phyloP scores from a whole-genome alignment of 805 yeast genomes.

The Yamadazyma nakazawae region DNA sequence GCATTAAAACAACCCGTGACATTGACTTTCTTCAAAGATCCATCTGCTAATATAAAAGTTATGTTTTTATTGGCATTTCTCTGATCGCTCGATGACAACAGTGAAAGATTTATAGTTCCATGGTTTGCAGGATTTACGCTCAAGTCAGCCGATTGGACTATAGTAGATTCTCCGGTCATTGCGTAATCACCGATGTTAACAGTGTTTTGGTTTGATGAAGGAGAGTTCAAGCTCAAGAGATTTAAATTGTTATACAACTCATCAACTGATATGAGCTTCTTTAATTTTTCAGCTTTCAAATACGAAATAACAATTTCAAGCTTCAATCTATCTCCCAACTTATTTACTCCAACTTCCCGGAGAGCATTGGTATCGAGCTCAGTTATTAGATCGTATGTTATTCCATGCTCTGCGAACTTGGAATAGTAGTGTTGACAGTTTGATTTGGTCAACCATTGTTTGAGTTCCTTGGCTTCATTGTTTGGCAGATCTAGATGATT shows the following conservation, averaged over 20 bases:
- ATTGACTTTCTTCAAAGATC: slow-evolving; percentile 63
- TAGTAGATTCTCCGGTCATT: slow-evolving; percentile 11
- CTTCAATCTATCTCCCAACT: slow-evolving; percentile 79
- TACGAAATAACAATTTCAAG: slow-evolving; percentile 56
- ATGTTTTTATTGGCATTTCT: slow-evolving; percentile 38
- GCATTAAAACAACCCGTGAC: slow-evolving; percentile 81
- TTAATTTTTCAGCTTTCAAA: slow-evolving; percentile 35
- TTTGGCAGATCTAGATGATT: slow-evolving; percentile 1
- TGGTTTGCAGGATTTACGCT: background rate
- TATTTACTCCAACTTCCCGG: slow-evolving; percentile 67
- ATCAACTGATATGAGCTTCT: slow-evolving; percentile 21
- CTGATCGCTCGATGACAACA: slow-evolving; percentile 1
- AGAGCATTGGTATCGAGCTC: slow-evolving; percentile 64
- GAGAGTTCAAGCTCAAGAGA: slow-evolving; percentile 7
- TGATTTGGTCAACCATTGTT: slow-evolving; percentile 34
- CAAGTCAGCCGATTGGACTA: slow-evolving; percentile 10
- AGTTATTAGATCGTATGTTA: slow-evolving; percentile 53
- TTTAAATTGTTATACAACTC: slow-evolving; percentile 20
- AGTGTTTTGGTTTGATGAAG: slow-evolving; percentile 6
- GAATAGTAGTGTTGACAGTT: slow-evolving; percentile 33
- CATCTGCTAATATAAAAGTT: slow-evolving; percentile 73
- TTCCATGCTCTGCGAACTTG: slow-evolving; percentile 46
- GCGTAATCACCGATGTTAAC: slow-evolving; percentile 9
- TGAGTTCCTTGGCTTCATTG: slow-evolving; percentile 21
- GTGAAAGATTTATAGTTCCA: slow-evolving; percentile 7